Evolutionary conservation across 2,329 filamentous ascomycete genomes (phyloP).

Genomic region (Aspergillus sp.): DNA sequence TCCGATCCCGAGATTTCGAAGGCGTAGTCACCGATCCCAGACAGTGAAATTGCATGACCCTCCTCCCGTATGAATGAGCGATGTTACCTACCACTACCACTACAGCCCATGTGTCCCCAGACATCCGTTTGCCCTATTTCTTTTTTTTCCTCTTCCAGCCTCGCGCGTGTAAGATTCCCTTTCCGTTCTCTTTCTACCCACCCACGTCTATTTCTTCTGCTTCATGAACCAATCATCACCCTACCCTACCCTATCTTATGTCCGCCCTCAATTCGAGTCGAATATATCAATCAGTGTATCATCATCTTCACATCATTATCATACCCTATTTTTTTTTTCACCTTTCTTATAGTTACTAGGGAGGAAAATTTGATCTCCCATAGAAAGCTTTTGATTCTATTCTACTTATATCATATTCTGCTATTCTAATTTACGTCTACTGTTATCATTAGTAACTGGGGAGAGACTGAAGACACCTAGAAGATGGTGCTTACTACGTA

Average conservation of each 20-base stretch:
- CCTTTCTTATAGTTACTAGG: not conserved
- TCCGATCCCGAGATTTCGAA: slow-evolving; percentile 87
- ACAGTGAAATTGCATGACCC: slow-evolving; percentile 29
- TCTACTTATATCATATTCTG: not conserved
- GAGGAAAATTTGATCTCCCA: not conserved
- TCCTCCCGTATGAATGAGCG: slow-evolving; percentile 3
- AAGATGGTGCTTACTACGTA: too few relatives aligned
- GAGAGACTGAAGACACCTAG: too few relatives aligned
- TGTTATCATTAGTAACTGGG: not conserved
- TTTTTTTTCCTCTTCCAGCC: not conserved
- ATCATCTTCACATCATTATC: not conserved
- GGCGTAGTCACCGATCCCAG: slow-evolving; percentile 75
- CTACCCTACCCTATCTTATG: not conserved
- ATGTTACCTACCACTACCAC: slow-evolving; percentile 7
- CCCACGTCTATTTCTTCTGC: too few relatives aligned
- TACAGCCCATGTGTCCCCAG: not conserved
- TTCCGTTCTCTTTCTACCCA: not conserved
- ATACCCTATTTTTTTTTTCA: not conserved
- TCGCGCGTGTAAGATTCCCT: slow-evolving; percentile 12
- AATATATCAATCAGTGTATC: slow-evolving; percentile 8
- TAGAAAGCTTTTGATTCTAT: not conserved
- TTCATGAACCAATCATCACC: not conserved
- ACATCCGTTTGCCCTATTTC: not conserved
- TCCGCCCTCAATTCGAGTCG: not conserved
- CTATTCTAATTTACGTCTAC: not conserved